Evolutionary conservation across 306 rosid species (phyloP).

Genomic region (Dryas alaskensis): DNA sequence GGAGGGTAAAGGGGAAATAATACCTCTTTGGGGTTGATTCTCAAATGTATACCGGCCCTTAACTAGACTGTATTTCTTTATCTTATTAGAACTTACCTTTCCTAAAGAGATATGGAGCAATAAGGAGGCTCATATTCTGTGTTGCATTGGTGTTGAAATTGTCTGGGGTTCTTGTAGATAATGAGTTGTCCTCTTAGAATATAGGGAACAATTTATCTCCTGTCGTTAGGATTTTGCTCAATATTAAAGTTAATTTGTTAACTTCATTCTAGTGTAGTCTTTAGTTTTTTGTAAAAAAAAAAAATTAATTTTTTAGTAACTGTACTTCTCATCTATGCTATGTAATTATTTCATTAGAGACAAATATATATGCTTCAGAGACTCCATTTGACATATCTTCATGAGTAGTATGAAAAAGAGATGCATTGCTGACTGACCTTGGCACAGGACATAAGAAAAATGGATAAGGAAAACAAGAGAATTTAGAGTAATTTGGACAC

Average conservation of each 20-base stretch:
- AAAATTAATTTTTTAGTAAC: neutral
- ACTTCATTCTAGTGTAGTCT: neutral
- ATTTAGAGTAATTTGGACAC: neutral
- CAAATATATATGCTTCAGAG: too few relatives aligned
- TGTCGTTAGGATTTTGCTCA: neutral
- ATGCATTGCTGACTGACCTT: neutral
- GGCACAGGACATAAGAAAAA: neutral
- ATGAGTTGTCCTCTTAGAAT: neutral
- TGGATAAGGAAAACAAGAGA: neutral
- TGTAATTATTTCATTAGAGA: too few relatives aligned
- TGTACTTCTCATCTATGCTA: neutral
- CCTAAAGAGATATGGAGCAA: too few relatives aligned
- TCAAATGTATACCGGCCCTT: too few relatives aligned
- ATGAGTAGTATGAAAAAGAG: neutral
- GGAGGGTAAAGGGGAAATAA: neutral
- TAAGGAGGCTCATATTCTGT: too few relatives aligned
- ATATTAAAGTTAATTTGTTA: neutral
- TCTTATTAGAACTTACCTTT: too few relatives aligned
- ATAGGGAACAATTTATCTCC: neutral
- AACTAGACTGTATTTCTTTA: too few relatives aligned
- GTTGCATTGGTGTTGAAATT: neutral
- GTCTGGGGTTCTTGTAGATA: neutral
- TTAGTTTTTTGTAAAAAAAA: neutral
- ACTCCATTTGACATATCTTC: neutral
- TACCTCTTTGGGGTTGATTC: too few relatives aligned